phyloP scores from a whole-genome alignment of 208 protist species.

The Leptomonas seymouri region DNA sequence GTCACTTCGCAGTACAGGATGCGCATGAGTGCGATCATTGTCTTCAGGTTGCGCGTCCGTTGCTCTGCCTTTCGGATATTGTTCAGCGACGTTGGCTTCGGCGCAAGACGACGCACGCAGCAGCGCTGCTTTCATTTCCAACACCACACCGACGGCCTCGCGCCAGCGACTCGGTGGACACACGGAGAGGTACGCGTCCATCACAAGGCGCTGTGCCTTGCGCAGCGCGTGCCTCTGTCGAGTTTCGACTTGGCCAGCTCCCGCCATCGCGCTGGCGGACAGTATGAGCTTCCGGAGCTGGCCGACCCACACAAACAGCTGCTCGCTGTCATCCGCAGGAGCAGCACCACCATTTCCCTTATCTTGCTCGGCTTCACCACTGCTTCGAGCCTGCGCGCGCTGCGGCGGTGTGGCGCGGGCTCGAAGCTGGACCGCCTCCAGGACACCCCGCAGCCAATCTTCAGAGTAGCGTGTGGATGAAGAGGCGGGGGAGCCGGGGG shows the following conservation, averaged over 20 bases:
- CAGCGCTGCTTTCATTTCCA: constrained; percentile 9
- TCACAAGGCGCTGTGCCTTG: constrained; percentile 23
- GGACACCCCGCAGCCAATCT: constrained; percentile 30
- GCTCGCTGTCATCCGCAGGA: background rate
- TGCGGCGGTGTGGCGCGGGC: constrained; percentile 9
- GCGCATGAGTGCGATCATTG: background rate
- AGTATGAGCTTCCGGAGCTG: constrained; percentile 13
- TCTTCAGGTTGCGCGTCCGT: no score
- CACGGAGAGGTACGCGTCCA: constrained; percentile 35
- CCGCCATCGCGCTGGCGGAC: background rate
- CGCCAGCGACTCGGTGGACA: constrained; percentile 39
- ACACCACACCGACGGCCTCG: constrained; percentile 30
- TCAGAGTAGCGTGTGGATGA: background rate
- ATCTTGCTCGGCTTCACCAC: background rate
- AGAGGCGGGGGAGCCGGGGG: background rate
- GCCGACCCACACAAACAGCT: constrained; percentile 28
- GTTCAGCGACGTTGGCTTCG: background rate
- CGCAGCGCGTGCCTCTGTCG: constrained; percentile 1
- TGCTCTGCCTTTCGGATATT: no score
- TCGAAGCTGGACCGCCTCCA: constrained; percentile 26
- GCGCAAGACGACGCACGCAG: background rate
- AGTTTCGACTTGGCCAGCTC: background rate
- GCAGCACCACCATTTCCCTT: background rate
- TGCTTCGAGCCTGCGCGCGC: background rate
- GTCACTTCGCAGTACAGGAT: background rate